phyloP scores from a whole-genome alignment of 2,329 filamentous ascomycete species.

The Trichoderma sp. region DNA sequence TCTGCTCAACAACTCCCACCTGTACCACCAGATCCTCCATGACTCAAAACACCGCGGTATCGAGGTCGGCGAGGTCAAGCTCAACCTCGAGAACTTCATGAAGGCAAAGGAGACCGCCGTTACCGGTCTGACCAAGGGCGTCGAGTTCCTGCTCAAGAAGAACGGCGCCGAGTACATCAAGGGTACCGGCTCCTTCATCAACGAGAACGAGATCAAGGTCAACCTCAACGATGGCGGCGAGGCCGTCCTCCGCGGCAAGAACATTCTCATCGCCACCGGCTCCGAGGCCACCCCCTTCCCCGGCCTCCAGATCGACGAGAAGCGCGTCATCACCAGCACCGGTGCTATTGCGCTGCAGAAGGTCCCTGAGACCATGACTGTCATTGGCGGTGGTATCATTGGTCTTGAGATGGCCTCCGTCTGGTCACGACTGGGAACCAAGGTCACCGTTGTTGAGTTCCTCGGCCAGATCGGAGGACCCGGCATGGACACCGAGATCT shows the following conservation, averaged over 20 bases:
- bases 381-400: conserved; percentile 98
- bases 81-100: conserved; percentile 95
- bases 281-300: conserved; percentile 96
- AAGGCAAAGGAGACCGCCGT: conserved; percentile 97
- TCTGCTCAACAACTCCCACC: conserved; percentile 98
- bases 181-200: conserved; percentile 82
- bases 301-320: conserved; percentile 92
- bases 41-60: conserved; percentile 97
- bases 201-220: conserved; percentile 90
- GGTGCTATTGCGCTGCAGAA: conserved; percentile 86
- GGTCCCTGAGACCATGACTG: conserved; percentile 94
- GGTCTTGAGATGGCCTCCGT: conserved; percentile 98
- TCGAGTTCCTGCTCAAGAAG: conserved; percentile 99
- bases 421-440: conserved; percentile 89
- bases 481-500: conserved; percentile 93
- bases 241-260: conserved; percentile 84
- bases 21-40: conserved; percentile 96
- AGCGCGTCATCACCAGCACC: conserved; percentile 95
- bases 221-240: conserved; percentile 89
- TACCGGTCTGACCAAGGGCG: conserved; percentile 85
- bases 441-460: conserved; percentile 98
- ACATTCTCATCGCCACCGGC: conserved; percentile 96
- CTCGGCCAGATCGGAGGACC: conserved; percentile 94
- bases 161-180: conserved; percentile 98
- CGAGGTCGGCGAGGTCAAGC: conserved; percentile 94